Evolutionary conservation across 805 yeast genomes (phyloP).

Genomic region (Citeromyces nyonsensis): DNA sequence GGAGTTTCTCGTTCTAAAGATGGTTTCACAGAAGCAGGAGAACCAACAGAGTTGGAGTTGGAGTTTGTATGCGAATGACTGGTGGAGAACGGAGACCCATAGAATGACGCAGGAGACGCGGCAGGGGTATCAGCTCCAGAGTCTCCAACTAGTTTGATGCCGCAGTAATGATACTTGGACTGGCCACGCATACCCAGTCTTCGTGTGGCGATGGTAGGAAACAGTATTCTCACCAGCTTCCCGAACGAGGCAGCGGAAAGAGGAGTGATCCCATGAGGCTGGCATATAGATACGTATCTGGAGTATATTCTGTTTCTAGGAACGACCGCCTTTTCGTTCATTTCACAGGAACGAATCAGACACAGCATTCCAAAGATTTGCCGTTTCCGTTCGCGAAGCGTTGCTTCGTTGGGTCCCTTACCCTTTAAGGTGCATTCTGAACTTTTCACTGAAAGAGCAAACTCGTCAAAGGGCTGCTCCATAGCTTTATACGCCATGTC

Average conservation of each 20-base stretch:
- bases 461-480: conserved; percentile 16
- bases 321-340: conserved; percentile 32
- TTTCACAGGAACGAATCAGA: conserved; percentile 50
- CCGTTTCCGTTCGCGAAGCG: conserved; percentile 34
- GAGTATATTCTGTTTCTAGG: conserved; percentile 59
- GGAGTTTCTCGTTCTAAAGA: too few relatives aligned
- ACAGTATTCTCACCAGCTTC: conserved; percentile 47
- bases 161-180: conserved; percentile 78
- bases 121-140: conserved; percentile 6
- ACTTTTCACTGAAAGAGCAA: conserved; percentile 17
- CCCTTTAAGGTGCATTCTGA: conserved; percentile 12
- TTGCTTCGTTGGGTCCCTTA: conserved; percentile 2
- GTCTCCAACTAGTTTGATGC: conserved; percentile 33
- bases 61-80: neutral
- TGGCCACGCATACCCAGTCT: conserved; percentile 74
- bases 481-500: conserved; percentile 18
- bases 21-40: too few relatives aligned
- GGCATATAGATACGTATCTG: conserved; percentile 43
- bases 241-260: conserved; percentile 71
- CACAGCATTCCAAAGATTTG: conserved; percentile 78
- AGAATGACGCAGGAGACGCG: conserved; percentile 1
- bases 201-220: conserved; percentile 56
- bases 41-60: too few relatives aligned
- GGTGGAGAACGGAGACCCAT: conserved; percentile 3
- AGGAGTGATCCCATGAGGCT: conserved; percentile 35